Evolutionary conservation across 805 yeast genomes (phyloP).

Genomic region (Saccharomycopsis lassenensis): DNA sequence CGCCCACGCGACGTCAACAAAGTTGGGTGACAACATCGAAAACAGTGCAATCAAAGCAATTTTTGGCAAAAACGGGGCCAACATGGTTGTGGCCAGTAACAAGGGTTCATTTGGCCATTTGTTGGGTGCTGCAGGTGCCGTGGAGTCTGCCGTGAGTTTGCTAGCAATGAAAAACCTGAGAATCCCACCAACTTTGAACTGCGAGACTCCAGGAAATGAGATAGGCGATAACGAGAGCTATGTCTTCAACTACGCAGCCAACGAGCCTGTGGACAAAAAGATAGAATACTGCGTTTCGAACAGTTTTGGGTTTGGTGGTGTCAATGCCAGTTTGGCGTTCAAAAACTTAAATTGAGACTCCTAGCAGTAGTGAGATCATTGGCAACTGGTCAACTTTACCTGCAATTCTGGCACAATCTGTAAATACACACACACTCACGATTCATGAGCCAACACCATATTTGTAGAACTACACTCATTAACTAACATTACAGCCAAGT

Average conservation of each 20-base stretch:
- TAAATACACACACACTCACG: no score
- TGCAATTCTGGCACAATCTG: no score
- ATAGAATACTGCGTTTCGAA: slow-evolving; percentile 63
- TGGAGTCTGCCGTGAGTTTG: slow-evolving; percentile 76
- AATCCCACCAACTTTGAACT: slow-evolving; percentile 76
- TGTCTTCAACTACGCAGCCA: slow-evolving; percentile 47
- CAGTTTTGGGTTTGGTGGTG: slow-evolving; percentile 97
- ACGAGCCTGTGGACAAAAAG: slow-evolving; percentile 30
- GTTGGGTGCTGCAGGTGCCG: slow-evolving; percentile 93
- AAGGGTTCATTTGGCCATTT: slow-evolving; percentile 93
- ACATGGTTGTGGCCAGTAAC: slow-evolving; percentile 58
- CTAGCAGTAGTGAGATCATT: no score
- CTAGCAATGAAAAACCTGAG: slow-evolving; percentile 45
- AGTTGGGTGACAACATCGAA: slow-evolving; percentile 84
- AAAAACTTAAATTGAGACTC: slow-evolving; percentile 21
- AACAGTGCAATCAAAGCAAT: slow-evolving; percentile 55
- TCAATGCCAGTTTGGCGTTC: slow-evolving; percentile 67
- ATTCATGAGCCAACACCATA: no score
- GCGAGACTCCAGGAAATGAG: slow-evolving; percentile 41
- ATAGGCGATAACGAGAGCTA: slow-evolving; percentile 30
- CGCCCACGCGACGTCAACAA: slow-evolving; percentile 95
- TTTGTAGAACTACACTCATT: no score
- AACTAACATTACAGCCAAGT: no score
- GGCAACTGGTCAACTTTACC: no score
- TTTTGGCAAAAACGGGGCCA: slow-evolving; percentile 30